Conservation (phyloP, 306 rosid genomes). For the Alnus rubra region DNA sequence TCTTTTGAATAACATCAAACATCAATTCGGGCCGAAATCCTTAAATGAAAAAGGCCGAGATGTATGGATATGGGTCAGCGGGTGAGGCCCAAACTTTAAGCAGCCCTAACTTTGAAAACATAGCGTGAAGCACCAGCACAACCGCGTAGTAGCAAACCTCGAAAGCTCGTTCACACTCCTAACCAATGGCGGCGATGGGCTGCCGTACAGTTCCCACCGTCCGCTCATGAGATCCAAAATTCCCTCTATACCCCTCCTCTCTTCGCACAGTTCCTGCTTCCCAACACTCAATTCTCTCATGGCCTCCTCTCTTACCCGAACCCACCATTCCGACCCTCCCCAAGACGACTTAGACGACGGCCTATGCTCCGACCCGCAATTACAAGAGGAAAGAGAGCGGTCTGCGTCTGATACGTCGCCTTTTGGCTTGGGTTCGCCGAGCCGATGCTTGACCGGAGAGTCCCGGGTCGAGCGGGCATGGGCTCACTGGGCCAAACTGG, state of each 20-base stretch:
- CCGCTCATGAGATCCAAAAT: slow-evolving; percentile 61
- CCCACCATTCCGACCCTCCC: slow-evolving; percentile 27
- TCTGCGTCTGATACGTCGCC: slow-evolving; percentile 15
- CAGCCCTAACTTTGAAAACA: background rate
- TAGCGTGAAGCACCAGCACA: background rate
- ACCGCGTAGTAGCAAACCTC: background rate
- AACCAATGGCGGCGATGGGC: slow-evolving; percentile 52
- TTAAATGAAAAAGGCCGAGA: no score
- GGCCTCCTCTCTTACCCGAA: slow-evolving; percentile 36
- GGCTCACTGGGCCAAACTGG: slow-evolving; percentile 85
- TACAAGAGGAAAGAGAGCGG: background rate
- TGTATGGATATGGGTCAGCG: background rate
- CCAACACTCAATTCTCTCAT: slow-evolving; percentile 31
- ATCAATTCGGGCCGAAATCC: no score
- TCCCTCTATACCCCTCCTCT: slow-evolving; percentile 21
- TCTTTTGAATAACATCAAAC: no score
- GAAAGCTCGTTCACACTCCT: background rate
- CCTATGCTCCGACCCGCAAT: slow-evolving; percentile 39
- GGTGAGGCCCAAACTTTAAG: background rate
- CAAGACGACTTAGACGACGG: slow-evolving; percentile 40
- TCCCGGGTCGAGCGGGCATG: slow-evolving; percentile 73
- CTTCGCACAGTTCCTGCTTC: slow-evolving; percentile 5
- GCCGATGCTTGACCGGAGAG: slow-evolving; percentile 41
- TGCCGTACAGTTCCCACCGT: slow-evolving; percentile 28
- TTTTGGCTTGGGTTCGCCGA: slow-evolving; percentile 26